Evolutionary conservation across 768 basidiomycete genomes (phyloP), one percentile per base, ranked within the genome.

Genomic region (Rossbeevera mucosa): DNA sequence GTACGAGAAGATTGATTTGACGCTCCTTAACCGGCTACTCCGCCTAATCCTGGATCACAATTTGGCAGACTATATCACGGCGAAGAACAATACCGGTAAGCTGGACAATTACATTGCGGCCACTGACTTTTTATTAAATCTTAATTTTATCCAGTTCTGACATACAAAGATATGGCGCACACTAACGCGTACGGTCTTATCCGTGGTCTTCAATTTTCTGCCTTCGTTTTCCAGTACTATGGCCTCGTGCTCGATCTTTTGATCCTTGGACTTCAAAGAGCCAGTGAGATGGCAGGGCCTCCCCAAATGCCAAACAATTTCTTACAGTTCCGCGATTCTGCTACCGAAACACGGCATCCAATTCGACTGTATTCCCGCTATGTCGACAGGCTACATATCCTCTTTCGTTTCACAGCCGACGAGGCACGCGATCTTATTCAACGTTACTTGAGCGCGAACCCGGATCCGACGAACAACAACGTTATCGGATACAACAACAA

Each of bases 401-500:
- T 98, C 56, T 96, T 98, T 87, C 82, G 94, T 55, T 99, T 99
- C 77, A 88, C 87, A 18, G 95, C 95, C 8, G 96, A 99, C 61
- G 96, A 99, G 66, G 86, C 95, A 12, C 80, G 96, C 42, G 96
- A 99, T 67, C 83, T 99, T 51, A 99, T 99, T 57, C 96, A 99
- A 69, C 85, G 96, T 16, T 99, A 98, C 69, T 82, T 99, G 48
- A 91, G 88, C 48, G 95, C 94, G 20, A 94, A 97, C 64, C 96
- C 96, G 4, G 96, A 99, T 71, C 95, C 96, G 3, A 98, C 91
- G 11, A 97, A 97, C 72, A 96, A 97, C 74, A 98, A 98, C 64
- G 91, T 98, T 57, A 95, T 97, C 57, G 96, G 95, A 1, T 99
- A 97, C 72, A 97, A 97, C 75, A 98, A 97, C 77, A 96, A 95